Percentiles rank a stretch among this genome's conserved stretches.
phyloP scores from a whole-genome alignment of 352 stramenopile genomes.

The Pythium monospermum region DNA sequence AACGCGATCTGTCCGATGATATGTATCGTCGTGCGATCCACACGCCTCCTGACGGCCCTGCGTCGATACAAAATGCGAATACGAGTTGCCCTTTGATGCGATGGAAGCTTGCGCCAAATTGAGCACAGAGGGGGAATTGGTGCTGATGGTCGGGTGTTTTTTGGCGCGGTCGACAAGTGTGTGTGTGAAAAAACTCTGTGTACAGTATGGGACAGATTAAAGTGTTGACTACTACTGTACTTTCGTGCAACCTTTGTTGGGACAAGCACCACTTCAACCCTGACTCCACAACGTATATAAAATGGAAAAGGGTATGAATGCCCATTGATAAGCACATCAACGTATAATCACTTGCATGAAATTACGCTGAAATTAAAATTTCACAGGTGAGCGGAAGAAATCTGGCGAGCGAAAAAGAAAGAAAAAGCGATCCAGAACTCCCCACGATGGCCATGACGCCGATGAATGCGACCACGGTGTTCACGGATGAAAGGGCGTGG shows the following conservation, averaged over 20 bases:
- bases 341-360: no score
- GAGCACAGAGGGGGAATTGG: constrained; percentile 1
- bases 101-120: constrained; percentile 14
- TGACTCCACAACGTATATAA: no score
- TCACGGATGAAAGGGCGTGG: constrained; percentile 2
- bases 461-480: not conserved
- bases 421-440: no score
- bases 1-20: not conserved
- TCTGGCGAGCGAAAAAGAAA: no score
- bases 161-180: constrained; percentile 11
- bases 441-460: not conserved
- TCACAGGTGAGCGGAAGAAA: no score
- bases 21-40: not conserved
- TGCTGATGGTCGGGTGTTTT: not conserved
- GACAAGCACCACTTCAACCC: no score
- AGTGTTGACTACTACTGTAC: no score
- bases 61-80: no score
- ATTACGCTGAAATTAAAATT: no score
- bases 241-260: constrained; percentile 10
- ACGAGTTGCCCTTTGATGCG: no score
- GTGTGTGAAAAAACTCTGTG: not conserved
- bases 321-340: no score
- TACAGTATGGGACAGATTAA: constrained; percentile 15
- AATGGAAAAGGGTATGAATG: no score
- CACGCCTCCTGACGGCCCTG: not conserved